Conservation (phyloP, 768 basidiomycete species). For the Tremella yokohamensis region DNA sequence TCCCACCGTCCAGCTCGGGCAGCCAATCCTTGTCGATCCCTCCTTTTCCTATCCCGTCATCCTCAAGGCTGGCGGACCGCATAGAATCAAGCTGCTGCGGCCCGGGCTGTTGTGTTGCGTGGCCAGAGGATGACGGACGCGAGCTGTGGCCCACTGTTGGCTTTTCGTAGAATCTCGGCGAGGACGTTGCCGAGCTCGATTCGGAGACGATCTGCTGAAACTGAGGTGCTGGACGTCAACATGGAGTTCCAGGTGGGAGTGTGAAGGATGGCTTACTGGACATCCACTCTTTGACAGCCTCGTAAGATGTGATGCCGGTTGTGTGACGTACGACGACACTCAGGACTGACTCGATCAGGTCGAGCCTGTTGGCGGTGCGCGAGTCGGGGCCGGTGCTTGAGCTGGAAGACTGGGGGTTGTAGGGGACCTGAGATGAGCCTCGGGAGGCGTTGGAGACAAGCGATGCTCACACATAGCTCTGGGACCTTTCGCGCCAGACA, state of each 20-base stretch:
- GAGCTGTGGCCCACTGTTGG: not conserved
- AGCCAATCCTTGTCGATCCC: constrained; percentile 30
- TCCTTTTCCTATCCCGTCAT: not conserved
- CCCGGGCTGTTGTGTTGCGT: too few relatives aligned
- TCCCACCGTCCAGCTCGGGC: constrained; percentile 36
- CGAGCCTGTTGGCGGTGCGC: constrained; percentile 26
- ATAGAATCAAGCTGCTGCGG: too few relatives aligned
- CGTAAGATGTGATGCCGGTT: constrained; percentile 30
- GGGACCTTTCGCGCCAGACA: constrained; percentile 48
- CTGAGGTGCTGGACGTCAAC: constrained; percentile 2
- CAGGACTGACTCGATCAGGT: constrained; percentile 32
- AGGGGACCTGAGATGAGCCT: constrained; percentile 31
- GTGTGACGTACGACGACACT: constrained; percentile 36
- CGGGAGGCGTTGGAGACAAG: not conserved
- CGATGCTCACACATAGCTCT: constrained; percentile 43
- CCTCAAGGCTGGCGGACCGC: not conserved
- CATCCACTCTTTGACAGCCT: constrained; percentile 41
- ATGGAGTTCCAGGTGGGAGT: not conserved
- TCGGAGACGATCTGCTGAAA: constrained; percentile 2
- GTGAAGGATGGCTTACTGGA: constrained; percentile 17
- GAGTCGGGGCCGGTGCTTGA: constrained; percentile 25
- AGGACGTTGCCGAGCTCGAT: not conserved
- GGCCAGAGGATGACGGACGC: too few relatives aligned
- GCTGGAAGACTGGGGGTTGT: constrained; percentile 38
- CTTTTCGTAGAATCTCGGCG: constrained; percentile 3